A percentile compares a stretch with the other conserved stretches of the same genome.
Evolutionary conservation across 2,329 filamentous ascomycete species (phyloP).

Genomic region (Fusarium sacchari): DNA sequence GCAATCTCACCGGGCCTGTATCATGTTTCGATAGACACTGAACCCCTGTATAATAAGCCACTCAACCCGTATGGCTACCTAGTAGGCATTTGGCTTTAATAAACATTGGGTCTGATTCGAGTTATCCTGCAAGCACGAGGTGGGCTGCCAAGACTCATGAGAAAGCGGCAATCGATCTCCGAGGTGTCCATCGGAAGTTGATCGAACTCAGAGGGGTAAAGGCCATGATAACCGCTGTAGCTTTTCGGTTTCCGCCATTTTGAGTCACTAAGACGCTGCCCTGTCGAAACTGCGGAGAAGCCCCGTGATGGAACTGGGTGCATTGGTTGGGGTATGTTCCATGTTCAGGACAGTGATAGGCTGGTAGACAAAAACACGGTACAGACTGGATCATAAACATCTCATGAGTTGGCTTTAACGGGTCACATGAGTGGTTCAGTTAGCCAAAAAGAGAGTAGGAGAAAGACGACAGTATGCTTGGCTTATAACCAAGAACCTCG

Average conservation of each 20-base stretch:
- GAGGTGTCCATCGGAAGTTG: background rate
- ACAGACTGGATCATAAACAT: background rate
- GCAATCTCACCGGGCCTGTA: constrained; percentile 1
- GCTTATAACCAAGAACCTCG: too few relatives aligned
- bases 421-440: background rate
- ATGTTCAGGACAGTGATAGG: background rate
- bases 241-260: constrained; percentile 23
- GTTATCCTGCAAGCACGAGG: constrained; percentile 25
- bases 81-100: background rate
- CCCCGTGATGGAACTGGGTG: constrained; percentile 36
- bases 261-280: constrained; percentile 29
- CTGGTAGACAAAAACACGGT: background rate
- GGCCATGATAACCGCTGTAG: constrained; percentile 1
- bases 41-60: constrained; percentile 16
- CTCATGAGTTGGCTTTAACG: background rate
- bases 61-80: constrained; percentile 8
- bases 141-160: constrained; percentile 23
- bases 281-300: constrained; percentile 32
- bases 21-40: constrained; percentile 25
- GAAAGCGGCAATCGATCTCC: constrained; percentile 16
- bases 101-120: constrained; percentile 6
- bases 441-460: background rate
- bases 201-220: background rate
- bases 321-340: constrained; percentile 23
- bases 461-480: background rate